These are phyloP conservation scores for Aspergillus sp. DNA, from an alignment of 2,329 filamentous ascomycete species.

Conservation along the genomic window DNA sequence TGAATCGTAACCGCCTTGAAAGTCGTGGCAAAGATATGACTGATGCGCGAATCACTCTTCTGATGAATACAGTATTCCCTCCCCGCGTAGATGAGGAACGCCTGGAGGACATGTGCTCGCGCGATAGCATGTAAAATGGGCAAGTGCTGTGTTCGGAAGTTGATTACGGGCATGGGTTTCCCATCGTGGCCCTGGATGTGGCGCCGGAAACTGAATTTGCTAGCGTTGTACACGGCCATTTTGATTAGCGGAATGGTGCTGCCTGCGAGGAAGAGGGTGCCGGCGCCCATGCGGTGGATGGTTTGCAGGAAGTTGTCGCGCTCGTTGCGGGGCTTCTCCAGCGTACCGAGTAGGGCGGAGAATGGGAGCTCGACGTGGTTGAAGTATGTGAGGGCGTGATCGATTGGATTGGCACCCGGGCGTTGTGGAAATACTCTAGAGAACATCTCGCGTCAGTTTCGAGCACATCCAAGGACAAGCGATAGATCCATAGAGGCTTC, in stretches of 20 bases:
- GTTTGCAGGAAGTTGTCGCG: not conserved
- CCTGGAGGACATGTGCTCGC: constrained; percentile 23
- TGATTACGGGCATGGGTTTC: constrained; percentile 24
- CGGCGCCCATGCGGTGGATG: not conserved
- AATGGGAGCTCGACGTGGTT: constrained; percentile 20
- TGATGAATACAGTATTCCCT: not conserved
- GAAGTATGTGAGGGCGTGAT: constrained; percentile 27
- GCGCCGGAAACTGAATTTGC: constrained; percentile 20
- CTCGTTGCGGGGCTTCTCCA: constrained; percentile 12
- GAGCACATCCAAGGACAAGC: too few relatives aligned
- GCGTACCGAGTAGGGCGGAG: constrained; percentile 21
- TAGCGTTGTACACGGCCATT: not conserved
- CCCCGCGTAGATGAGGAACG: constrained; percentile 8
- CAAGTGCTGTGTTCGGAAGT: constrained; percentile 31
- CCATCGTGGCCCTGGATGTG: not conserved
- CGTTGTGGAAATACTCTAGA: constrained; percentile 15
- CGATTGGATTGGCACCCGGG: constrained; percentile 16
- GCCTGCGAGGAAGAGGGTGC: not conserved
- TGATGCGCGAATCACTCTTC: not conserved
- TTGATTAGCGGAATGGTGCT: not conserved
- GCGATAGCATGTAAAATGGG: constrained; percentile 31
- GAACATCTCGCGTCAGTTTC: not conserved
- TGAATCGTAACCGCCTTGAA: constrained; percentile 22
- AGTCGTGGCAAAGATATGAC: constrained; percentile 15
- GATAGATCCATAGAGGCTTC: too few relatives aligned